Percentiles rank a stretch among this genome's conserved stretches.
phyloP scores from a whole-genome alignment of 495 filamentous ascomycete genomes.

The Achaetomiella virescens region DNA sequence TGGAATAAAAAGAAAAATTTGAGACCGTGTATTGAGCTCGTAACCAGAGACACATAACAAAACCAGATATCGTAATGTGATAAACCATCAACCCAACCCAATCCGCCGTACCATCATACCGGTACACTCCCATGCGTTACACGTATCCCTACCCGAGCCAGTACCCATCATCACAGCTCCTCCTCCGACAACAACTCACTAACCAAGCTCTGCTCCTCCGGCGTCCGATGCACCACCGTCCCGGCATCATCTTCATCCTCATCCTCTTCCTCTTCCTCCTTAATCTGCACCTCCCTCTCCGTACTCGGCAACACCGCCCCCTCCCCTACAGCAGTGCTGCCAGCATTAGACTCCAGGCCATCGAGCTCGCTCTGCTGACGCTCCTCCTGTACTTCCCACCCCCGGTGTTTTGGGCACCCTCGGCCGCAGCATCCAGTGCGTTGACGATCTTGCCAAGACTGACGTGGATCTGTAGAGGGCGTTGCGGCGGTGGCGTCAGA shows the following conservation, averaged over 20 bases:
- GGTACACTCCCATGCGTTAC: neutral
- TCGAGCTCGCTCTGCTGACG: conserved; percentile 30
- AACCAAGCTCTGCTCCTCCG: conserved; percentile 21
- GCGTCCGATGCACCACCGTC: conserved; percentile 9
- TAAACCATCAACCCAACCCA: neutral
- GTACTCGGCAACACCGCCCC: conserved; percentile 5
- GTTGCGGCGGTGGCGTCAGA: conserved; percentile 64
- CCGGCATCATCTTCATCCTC: conserved; percentile 1
- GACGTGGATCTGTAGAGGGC: conserved; percentile 70
- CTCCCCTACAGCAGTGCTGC: conserved; percentile 20
- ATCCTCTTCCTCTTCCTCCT: conserved; percentile 17
- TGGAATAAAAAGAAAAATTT: neutral
- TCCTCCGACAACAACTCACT: conserved; percentile 44
- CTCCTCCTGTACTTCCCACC: conserved; percentile 29
- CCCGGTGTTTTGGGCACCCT: neutral
- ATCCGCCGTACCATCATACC: neutral
- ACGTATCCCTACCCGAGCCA: neutral
- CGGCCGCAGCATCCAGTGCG: conserved; percentile 38
- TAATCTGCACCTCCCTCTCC: conserved; percentile 13
- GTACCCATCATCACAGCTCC: conserved; percentile 18
- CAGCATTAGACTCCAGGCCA: conserved; percentile 15
- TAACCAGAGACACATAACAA: neutral
- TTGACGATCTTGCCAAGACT: conserved; percentile 56
- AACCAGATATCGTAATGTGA: neutral
- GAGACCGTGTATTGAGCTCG: neutral